phyloP scores from a whole-genome alignment of 192 early-diverging fungal genomes.

The Mortierella hygrophila region DNA sequence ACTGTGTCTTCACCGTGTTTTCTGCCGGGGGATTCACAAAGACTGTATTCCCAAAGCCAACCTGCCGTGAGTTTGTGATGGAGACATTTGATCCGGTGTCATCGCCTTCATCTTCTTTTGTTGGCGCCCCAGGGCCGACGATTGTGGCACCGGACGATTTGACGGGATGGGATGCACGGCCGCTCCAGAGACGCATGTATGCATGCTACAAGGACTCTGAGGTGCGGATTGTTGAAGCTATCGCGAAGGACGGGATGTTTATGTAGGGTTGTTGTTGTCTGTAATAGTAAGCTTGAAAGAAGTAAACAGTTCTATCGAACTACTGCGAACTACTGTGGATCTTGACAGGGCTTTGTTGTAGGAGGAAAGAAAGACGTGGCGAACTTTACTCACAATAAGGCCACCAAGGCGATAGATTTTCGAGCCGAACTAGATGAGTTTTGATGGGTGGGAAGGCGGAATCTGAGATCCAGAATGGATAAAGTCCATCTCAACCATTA shows the following conservation, averaged over 20 bases:
- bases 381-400: too few species aligned
- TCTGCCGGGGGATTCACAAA: slow-evolving; percentile 24
- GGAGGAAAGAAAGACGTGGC: too few species aligned
- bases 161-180: slow-evolving; percentile 22
- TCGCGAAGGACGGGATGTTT: slow-evolving; percentile 50
- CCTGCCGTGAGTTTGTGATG: slow-evolving; percentile 67
- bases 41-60: slow-evolving; percentile 61
- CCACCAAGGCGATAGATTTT: too few species aligned
- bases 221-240: slow-evolving; percentile 46
- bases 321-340: background rate
- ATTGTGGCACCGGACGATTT: background rate
- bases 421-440: too few species aligned
- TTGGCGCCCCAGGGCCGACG: background rate
- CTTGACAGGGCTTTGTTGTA: too few species aligned
- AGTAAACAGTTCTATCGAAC: background rate
- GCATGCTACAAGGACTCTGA: slow-evolving; percentile 30
- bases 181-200: slow-evolving; percentile 25
- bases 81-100: slow-evolving; percentile 53
- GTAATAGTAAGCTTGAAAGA: background rate
- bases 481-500: too few species aligned
- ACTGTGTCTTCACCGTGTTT: slow-evolving; percentile 68
- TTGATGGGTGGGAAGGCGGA: too few species aligned
- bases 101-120: background rate
- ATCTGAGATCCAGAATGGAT: too few species aligned
- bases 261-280: background rate